A percentile compares a stretch with the other conserved stretches of the same genome.
These are phyloP conservation scores for Colletotrichum sp. DNA, from an alignment of 2,329 filamentous ascomycete genomes.

Conservation along the genomic window DNA sequence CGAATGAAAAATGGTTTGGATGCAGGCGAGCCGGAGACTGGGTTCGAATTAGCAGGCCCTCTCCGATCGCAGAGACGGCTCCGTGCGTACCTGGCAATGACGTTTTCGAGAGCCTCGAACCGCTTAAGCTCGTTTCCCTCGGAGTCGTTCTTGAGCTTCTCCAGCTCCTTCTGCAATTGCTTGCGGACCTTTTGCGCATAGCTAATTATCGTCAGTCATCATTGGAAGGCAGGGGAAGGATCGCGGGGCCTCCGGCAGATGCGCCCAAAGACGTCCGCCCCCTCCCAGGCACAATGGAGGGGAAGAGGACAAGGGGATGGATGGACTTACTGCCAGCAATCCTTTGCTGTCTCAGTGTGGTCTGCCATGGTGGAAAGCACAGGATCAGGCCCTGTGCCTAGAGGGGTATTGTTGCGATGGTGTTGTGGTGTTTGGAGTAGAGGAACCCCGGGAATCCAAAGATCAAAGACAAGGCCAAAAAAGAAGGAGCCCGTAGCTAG, in stretches of 20 bases:
- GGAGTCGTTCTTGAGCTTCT: constrained; percentile 42
- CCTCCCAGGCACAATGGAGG: not conserved
- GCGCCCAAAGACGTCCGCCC: not conserved
- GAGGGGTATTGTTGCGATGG: constrained; percentile 7
- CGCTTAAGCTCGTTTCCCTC: constrained; percentile 43
- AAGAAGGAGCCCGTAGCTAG: constrained; percentile 26
- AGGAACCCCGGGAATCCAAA: constrained; percentile 8
- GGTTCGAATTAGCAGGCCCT: constrained; percentile 9
- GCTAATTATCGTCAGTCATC: constrained; percentile 32
- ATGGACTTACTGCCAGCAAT: constrained; percentile 43
- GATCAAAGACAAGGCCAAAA: not conserved
- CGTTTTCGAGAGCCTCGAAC: constrained; percentile 48
- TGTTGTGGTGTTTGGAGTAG: constrained; percentile 14
- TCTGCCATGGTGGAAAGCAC: constrained; percentile 3
- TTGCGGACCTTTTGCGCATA: constrained; percentile 48
- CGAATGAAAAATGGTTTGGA: constrained; percentile 75
- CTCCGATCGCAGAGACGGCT: not conserved
- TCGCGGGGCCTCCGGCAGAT: not conserved
- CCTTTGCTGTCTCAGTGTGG: constrained; percentile 32
- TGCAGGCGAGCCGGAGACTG: constrained; percentile 75
- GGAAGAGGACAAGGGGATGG: not conserved
- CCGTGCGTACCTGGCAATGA: constrained; percentile 44
- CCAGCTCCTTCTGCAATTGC: constrained; percentile 46
- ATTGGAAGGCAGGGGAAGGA: not conserved
- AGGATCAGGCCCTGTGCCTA: not conserved